Percentiles rank a stretch among this genome's conserved stretches.
Evolutionary conservation across 164 flowering plant genomes (phyloP).

Genomic region (Litsea cubeba): DNA sequence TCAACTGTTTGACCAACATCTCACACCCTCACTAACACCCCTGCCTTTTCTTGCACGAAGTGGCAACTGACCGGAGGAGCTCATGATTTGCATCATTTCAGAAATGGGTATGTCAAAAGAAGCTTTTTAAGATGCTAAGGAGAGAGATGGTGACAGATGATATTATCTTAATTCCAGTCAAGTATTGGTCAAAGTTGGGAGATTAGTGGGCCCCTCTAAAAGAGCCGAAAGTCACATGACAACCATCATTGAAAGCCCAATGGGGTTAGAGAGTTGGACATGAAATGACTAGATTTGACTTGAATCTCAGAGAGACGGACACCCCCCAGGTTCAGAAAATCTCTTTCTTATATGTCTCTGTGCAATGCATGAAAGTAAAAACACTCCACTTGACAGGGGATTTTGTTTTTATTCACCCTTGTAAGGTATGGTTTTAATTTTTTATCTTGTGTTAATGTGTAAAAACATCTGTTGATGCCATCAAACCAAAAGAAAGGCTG

Average conservation of each 20-base stretch:
- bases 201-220: not conserved
- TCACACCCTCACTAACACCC: constrained; percentile 13
- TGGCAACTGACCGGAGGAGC: not conserved
- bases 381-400: too few species aligned
- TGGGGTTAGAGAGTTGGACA: not conserved
- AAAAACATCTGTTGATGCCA: too few species aligned
- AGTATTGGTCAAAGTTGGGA: constrained; percentile 1
- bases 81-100: not conserved
- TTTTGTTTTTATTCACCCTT: too few species aligned
- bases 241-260: constrained; percentile 1
- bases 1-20: not conserved
- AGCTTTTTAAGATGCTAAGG: not conserved
- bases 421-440: too few species aligned
- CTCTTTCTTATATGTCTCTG: too few species aligned
- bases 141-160: not conserved
- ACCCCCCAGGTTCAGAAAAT: constrained; percentile 3
- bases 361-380: too few species aligned
- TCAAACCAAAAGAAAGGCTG: too few species aligned
- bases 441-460: too few species aligned
- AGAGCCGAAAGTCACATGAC: constrained; percentile 5
- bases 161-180: not conserved
- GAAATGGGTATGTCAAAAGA: not conserved
- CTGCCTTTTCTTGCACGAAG: not conserved
- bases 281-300: constrained; percentile 1
- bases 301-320: not conserved